A percentile compares a stretch with the other conserved stretches of the same genome.
phyloP scores from a whole-genome alignment of 2,329 filamentous ascomycete species.

The Acarospora socialis region DNA sequence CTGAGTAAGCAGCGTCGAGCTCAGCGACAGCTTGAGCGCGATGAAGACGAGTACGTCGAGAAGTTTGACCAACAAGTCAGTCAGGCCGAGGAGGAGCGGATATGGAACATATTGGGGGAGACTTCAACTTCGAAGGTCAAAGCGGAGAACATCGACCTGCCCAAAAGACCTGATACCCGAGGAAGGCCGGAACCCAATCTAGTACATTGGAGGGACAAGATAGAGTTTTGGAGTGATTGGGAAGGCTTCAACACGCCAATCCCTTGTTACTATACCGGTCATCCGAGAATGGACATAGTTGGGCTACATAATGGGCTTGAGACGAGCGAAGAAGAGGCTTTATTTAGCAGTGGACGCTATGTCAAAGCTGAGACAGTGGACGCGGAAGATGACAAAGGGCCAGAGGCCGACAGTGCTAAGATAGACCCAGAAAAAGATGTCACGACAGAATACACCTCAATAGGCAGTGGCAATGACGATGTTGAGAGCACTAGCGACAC shows the following conservation, averaged over 20 bases:
- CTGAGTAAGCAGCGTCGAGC: background rate
- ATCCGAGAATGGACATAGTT: too few relatives aligned
- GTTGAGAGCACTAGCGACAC: too few relatives aligned
- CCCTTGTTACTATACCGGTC: too few relatives aligned
- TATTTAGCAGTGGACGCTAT: too few relatives aligned
- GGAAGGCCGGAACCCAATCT: conserved; percentile 24
- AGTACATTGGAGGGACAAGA: conserved; percentile 34
- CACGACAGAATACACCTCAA: too few relatives aligned
- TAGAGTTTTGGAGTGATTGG: conserved; percentile 36
- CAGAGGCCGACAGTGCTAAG: too few relatives aligned
- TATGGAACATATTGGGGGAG: conserved; percentile 31
- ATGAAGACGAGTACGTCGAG: conserved; percentile 33
- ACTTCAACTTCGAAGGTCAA: conserved; percentile 13
- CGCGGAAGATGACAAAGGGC: too few relatives aligned
- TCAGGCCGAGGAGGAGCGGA: conserved; percentile 28
- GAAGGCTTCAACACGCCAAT: conserved; percentile 25
- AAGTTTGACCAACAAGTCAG: conserved; percentile 32
- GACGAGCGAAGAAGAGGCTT: too few relatives aligned
- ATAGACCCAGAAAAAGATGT: too few relatives aligned
- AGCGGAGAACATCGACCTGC: conserved; percentile 13
- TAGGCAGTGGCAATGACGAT: too few relatives aligned
- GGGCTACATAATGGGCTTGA: too few relatives aligned
- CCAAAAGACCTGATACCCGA: conserved; percentile 16
- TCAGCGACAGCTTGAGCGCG: conserved; percentile 13
- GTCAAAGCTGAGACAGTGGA: too few relatives aligned